Evolutionary conservation across 2,329 filamentous ascomycete genomes (phyloP), one percentile per base, ranked within the genome.

Genomic region (Aspergillus fumigatus): DNA sequence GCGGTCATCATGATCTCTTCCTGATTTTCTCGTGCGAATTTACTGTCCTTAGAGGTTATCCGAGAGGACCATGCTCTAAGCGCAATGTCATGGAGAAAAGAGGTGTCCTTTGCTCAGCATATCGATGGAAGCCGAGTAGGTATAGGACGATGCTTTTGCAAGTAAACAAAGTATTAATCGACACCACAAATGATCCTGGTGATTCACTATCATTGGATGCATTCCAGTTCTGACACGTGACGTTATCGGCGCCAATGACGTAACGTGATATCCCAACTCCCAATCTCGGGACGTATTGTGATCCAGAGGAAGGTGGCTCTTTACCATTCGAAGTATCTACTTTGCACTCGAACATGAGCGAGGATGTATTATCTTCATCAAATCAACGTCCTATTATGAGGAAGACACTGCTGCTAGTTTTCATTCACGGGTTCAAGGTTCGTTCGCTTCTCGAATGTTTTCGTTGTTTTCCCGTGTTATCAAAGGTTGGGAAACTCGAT

Each of bases 361-460:
- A 47, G 51, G 41, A 59, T 61, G 55, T 50, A 38, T 23, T 35
- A 14, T 52, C 43, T n/a, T 21, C 38, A 48, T 54, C 47, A 48
- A 48, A 49, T 19, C 32, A 21, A 29, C 9, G 32, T 17, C 19
- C 3, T 43, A 70, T 59, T 55, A 79, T 78, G 77, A 73, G 70
- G 58, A 79, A 78, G 60, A 78, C 75, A 56, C 64, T 79, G 43
- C 67, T 79, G 49, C 65, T 79, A 45, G 77, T 78, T 49, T 79
- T 79, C 56, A 77, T 80, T 29, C 77, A 80, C 57, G 77, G 77
- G 41, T 80, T 80, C 65, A 77, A 79, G 71, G 77, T 79, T 63
- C 41, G 67, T 48, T 43, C 11, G 21, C 21, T 19, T 7, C 8
- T 9, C 17, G 29, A 19, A 17, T 21, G 10, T n/a, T 27, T 10